Conservation (phyloP, 305 asterid species). For the Andrographis paniculata region DNA sequence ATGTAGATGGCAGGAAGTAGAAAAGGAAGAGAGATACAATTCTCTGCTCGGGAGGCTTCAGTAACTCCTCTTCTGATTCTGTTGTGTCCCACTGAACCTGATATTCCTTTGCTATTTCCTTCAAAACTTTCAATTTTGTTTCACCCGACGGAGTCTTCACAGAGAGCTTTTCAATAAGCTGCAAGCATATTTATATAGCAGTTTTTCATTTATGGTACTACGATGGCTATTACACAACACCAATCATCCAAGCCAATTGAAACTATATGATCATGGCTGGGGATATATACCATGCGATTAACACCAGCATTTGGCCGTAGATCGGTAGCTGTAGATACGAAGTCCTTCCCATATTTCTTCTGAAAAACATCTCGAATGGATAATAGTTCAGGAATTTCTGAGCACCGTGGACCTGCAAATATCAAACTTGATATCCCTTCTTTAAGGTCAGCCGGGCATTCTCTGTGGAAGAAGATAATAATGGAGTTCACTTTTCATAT, state of each 20-base stretch:
- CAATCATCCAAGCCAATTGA: no score
- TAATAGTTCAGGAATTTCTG: conserved; percentile 80
- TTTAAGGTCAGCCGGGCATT: conserved; percentile 90
- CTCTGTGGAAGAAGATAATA: conserved; percentile 38
- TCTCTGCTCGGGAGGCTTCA: conserved; percentile 83
- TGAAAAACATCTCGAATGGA: conserved; percentile 62
- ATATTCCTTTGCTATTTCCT: conserved; percentile 92
- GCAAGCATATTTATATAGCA: no score
- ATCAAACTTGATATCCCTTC: conserved; percentile 89
- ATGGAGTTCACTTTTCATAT: neutral
- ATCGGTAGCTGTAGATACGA: conserved; percentile 91
- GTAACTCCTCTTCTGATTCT: conserved; percentile 74
- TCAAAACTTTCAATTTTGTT: conserved; percentile 65
- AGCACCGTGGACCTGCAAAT: conserved; percentile 94
- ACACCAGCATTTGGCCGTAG: conserved; percentile 92
- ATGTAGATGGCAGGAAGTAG: neutral
- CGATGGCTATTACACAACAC: no score
- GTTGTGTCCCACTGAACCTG: conserved; percentile 79
- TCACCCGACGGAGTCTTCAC: conserved; percentile 83
- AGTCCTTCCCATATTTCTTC: conserved; percentile 91
- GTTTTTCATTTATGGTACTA: no score
- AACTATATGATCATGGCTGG: no score
- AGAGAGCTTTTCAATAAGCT: conserved; percentile 95
- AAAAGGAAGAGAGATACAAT: conserved; percentile 34
- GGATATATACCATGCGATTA: conserved; percentile 66